Conservation (phyloP, 225 moss, liverwort and hornwort species). For the Physcomitrium patens region DNA sequence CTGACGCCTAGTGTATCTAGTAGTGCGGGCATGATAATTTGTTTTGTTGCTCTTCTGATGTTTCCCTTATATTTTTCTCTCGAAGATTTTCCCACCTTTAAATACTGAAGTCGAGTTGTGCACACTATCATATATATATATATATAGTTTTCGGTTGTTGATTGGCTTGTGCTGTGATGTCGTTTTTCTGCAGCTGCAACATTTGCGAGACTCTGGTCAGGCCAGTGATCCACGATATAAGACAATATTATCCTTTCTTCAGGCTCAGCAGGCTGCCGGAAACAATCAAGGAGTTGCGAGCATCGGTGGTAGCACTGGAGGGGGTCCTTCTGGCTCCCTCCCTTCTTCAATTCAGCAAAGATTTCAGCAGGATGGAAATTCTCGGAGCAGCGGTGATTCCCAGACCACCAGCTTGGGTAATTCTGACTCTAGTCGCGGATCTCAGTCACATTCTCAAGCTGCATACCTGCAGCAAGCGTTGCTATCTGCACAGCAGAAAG, state of each 20-base stretch:
- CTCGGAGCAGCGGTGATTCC: slow-evolving; percentile 54
- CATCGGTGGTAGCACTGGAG: slow-evolving; percentile 65
- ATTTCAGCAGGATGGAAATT: slow-evolving; percentile 66
- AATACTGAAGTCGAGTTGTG: too few species aligned
- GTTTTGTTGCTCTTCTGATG: background rate
- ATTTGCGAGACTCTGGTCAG: slow-evolving; percentile 71
- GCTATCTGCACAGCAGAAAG: slow-evolving; percentile 71
- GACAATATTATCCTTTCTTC: slow-evolving; percentile 66
- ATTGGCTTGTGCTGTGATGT: too few species aligned
- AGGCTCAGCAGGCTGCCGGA: slow-evolving; percentile 57
- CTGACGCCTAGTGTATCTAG: background rate
- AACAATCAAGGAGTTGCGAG: slow-evolving; percentile 62
- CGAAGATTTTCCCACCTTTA: too few species aligned
- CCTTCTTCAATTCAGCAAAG: slow-evolving; percentile 68
- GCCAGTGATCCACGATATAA: slow-evolving; percentile 68
- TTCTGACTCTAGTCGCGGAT: slow-evolving; percentile 58
- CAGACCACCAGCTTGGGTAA: slow-evolving; percentile 46
- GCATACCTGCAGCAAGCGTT: slow-evolving; percentile 72
- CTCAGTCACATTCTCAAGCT: slow-evolving; percentile 62
- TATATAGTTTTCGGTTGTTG: too few species aligned
- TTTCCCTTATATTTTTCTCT: too few species aligned
- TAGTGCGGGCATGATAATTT: background rate
- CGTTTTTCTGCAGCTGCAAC: slow-evolving; percentile 65
- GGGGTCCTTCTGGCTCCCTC: slow-evolving; percentile 60
- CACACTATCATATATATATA: too few species aligned